A percentile compares a stretch with the other conserved stretches of the same genome.
Evolutionary conservation across 106 monocot genomes (phyloP).

Genomic region (Phalaenopsis aphrodite): DNA sequence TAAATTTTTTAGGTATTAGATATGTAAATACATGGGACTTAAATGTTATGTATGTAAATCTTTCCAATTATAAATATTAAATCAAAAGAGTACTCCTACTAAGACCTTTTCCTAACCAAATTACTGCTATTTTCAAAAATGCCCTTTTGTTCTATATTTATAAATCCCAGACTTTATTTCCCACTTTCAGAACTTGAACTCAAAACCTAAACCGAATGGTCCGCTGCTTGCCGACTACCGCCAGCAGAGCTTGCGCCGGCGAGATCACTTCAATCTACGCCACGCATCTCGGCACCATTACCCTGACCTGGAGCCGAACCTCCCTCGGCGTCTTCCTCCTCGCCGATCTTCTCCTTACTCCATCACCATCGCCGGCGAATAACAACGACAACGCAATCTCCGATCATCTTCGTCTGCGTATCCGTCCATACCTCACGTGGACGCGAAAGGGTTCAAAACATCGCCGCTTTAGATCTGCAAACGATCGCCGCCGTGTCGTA

Average conservation of each 20-base stretch:
- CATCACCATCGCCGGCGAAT: neutral
- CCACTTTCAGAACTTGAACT: neutral
- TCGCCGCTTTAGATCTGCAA: neutral
- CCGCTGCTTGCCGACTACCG: neutral
- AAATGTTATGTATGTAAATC: too few relatives aligned
- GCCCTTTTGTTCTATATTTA: neutral
- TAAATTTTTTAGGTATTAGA: too few relatives aligned
- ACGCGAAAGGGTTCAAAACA: slow-evolving; percentile 3
- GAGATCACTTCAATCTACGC: slow-evolving; percentile 5
- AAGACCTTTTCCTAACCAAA: too few relatives aligned
- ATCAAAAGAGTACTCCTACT: too few relatives aligned
- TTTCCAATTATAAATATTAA: too few relatives aligned
- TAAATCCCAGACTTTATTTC: neutral
- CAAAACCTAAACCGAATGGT: neutral
- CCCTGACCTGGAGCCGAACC: neutral
- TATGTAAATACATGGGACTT: too few relatives aligned
- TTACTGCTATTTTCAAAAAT: neutral
- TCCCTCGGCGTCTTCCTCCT: neutral
- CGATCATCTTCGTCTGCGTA: neutral
- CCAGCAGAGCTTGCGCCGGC: neutral
- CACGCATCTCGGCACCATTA: neutral
- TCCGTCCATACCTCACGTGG: slow-evolving; percentile 2
- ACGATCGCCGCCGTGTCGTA: neutral
- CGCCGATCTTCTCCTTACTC: neutral
- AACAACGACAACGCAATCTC: neutral